These are phyloP conservation scores for Capniomyces stellatus DNA, from an alignment of 371 early-diverging fungal species.

Conservation along the genomic window DNA sequence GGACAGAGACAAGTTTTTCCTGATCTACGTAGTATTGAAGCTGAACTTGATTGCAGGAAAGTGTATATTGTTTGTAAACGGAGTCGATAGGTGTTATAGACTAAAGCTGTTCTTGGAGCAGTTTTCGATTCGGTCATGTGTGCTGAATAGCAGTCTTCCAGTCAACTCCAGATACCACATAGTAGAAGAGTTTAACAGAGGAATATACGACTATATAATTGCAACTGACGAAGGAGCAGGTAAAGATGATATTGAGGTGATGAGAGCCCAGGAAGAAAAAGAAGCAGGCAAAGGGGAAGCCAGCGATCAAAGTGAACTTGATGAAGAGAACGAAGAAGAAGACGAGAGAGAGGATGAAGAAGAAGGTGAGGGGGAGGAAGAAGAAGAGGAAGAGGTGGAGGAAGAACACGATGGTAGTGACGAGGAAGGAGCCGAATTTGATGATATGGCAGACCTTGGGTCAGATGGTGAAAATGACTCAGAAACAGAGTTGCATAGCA, in stretches of 20 bases:
- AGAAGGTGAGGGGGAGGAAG: constrained; percentile 13
- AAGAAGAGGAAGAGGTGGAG: constrained; percentile 12
- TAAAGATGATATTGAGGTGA: constrained; percentile 47
- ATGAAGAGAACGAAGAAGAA: constrained; percentile 6
- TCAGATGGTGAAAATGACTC: constrained; percentile 10
- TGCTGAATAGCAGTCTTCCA: constrained; percentile 87
- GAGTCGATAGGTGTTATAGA: constrained; percentile 79
- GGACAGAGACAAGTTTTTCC: constrained; percentile 76
- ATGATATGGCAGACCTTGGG: no score
- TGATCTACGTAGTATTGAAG: constrained; percentile 76
- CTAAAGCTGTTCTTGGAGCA: constrained; percentile 88
- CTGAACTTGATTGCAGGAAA: constrained; percentile 75
- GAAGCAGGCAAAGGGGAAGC: constrained; percentile 18
- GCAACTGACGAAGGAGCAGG: constrained; percentile 79
- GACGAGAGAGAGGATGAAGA: no score
- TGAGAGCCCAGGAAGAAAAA: constrained; percentile 23
- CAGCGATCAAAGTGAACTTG: constrained; percentile 12
- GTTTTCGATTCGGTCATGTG: constrained; percentile 76
- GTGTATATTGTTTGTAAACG: constrained; percentile 82
- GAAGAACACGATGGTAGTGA: no score
- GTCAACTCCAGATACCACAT: constrained; percentile 81
- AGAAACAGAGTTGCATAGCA: constrained; percentile 16
- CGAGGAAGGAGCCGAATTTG: no score
- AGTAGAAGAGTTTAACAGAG: constrained; percentile 91
- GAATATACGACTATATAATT: constrained; percentile 89